Percentiles rank a stretch among this genome's conserved stretches.
Evolutionary conservation across 192 early-diverging fungal genomes (phyloP).

Genomic region (Gonapodya prolifera): DNA sequence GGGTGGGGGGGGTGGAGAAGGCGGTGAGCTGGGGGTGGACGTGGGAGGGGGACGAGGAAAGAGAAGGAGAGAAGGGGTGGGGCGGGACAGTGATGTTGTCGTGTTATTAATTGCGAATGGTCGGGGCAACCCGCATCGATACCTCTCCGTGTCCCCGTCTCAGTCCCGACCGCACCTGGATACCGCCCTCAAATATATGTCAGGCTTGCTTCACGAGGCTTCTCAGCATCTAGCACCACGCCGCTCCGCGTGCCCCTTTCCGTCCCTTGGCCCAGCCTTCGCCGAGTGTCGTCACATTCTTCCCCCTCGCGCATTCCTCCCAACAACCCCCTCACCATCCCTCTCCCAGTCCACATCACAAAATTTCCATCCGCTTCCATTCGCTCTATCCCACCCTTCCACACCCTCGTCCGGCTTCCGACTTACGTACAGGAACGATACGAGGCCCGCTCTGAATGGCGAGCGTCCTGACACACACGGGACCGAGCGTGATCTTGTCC

Average conservation of each 20-base stretch:
- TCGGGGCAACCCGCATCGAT: constrained; percentile 27
- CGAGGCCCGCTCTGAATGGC: constrained; percentile 52
- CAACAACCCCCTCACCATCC: no score
- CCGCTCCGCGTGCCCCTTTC: no score
- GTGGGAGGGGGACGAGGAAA: not conserved
- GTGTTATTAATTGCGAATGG: constrained; percentile 12
- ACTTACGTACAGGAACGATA: constrained; percentile 46
- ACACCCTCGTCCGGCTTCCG: constrained; percentile 6
- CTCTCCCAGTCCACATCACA: no score
- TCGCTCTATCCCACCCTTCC: not conserved
- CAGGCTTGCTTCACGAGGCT: no score
- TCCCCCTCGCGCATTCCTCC: no score
- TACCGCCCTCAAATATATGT: no score
- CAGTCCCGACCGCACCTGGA: no score
- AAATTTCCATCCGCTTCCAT: constrained; percentile 2
- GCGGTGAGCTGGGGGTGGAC: constrained; percentile 26
- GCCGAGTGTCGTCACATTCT: no score
- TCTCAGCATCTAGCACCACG: no score
- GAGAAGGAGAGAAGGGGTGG: not conserved
- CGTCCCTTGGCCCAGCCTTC: no score
- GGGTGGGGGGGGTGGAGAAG: constrained; percentile 61
- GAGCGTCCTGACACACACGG: constrained; percentile 44
- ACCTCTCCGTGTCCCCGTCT: not conserved
- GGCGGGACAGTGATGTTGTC: not conserved
- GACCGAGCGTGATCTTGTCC: constrained; percentile 30